A percentile compares a stretch with the other conserved stretches of the same genome.
Evolutionary conservation across 1,284 basidiomycete genomes (phyloP).

Genomic region (Exobasidium rhododendri): DNA sequence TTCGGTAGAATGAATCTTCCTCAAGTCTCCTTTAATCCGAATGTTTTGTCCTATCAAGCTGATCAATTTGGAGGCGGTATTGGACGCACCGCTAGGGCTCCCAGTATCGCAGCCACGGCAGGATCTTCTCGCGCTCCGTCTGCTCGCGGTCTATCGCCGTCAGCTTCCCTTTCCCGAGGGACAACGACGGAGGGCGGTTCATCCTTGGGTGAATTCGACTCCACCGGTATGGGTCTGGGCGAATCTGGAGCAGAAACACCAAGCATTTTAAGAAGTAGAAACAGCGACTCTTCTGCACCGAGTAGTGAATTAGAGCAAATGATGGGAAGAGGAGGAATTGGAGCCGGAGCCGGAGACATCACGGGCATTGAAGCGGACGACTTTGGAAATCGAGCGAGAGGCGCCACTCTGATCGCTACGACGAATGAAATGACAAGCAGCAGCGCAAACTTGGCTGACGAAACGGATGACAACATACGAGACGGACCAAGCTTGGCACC

Average conservation of each 20-base stretch:
- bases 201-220: conserved; percentile 5
- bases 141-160: conserved; percentile 7
- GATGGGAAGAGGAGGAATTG: no score
- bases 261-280: conserved; percentile 1
- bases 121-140: conserved; percentile 15
- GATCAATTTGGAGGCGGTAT: not conserved
- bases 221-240: conserved; percentile 1
- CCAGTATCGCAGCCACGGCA: conserved; percentile 18
- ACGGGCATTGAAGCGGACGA: not conserved
- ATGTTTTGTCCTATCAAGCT: not conserved
- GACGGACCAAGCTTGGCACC: conserved; percentile 22
- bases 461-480: not conserved
- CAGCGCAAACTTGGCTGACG: conserved; percentile 12
- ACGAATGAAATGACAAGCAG: not conserved
- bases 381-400: not conserved
- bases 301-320: conserved; percentile 6
- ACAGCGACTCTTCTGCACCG: conserved; percentile 1
- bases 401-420: not conserved
- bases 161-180: conserved; percentile 7
- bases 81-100: not conserved
- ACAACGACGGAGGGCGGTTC: not conserved
- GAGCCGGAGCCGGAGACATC: conserved; percentile 10
- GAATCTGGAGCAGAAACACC: conserved; percentile 19
- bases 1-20: conserved; percentile 3
- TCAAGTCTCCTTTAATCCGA: conserved; percentile 6